Base-by-base conservation (phyloP, 2,329 filamentous ascomycete genomes). In the Dothiorella sarmentorum region DNA sequence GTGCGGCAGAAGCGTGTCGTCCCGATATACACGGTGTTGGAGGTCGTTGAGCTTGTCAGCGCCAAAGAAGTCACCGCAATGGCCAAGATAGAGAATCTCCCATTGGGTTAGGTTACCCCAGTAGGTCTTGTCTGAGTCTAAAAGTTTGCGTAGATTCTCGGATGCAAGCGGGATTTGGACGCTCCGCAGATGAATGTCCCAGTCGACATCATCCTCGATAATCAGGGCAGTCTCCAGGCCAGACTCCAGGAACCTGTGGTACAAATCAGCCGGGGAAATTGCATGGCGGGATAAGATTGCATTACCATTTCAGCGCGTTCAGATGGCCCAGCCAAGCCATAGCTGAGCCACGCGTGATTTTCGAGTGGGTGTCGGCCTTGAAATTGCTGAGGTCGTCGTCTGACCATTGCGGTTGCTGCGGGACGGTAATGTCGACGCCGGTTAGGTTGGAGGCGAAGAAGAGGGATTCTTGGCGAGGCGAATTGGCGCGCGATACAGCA, bases 291-390 rank as follows among this genome's bases (percentile, higher is more conserved):
- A 29, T 10, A 17, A 42, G 59, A 20, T 9, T n/a, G 47, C 24
- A n/a, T 38, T 63, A 70, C 69, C 67, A 71, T 59, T 61, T 67
- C 44, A 77, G 60, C 3, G 69, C 71, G 57, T 72, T 68, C 38
- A 75, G 63, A 62, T 77, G 75, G 20, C 73, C 73, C 55, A 76
- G 63, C 74, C 74, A 76, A 13, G 75, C 75, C 60, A 74, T 45
- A 1, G 71, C 71, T 38, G 69, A 73, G 7, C 74, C 74, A 31
- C 63, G 67, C n/a, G 63, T 67, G 17, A 75, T 69, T 1, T 38
- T 64, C 17, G 67, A 73, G 5, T 59, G 52, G 15, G 68, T 61
- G 2, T 63, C 62, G 3, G 66, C 61, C 26, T 63, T 63, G 26
- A 77, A 64, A 6, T 29, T 45, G 4, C 63, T 33, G 7, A 75